phyloP scores from a whole-genome alignment of 2,329 filamentous ascomycete species.

The Colletotrichum euphorbiae region DNA sequence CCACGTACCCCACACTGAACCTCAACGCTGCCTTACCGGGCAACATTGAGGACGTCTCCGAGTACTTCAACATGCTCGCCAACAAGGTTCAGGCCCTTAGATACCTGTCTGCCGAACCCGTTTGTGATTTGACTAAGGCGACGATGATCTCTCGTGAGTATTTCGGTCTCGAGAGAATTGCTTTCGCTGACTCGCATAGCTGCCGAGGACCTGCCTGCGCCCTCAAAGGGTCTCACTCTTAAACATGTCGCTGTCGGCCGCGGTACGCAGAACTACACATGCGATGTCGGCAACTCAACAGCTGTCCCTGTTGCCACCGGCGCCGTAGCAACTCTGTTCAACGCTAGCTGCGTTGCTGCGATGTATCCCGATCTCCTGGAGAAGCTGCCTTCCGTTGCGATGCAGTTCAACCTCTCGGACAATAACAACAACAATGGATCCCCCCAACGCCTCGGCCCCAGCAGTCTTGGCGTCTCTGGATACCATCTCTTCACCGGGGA shows the following conservation, averaged over 20 bases:
- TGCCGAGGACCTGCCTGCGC: constrained; percentile 69
- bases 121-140: constrained; percentile 67
- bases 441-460: constrained; percentile 59
- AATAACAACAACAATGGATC: constrained; percentile 7
- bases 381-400: constrained; percentile 73
- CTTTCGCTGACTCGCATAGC: constrained; percentile 53
- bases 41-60: constrained; percentile 61
- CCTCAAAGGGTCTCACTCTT: constrained; percentile 70
- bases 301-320: constrained; percentile 74
- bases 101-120: constrained; percentile 53
- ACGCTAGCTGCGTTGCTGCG: constrained; percentile 83
- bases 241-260: constrained; percentile 87
- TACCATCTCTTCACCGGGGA: constrained; percentile 83
- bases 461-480: constrained; percentile 74
- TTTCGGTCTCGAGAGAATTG: background rate
- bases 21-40: constrained; percentile 48
- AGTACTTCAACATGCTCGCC: constrained; percentile 72
- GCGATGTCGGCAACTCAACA: constrained; percentile 69
- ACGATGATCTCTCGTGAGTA: constrained; percentile 61
- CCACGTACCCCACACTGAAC: constrained; percentile 59
- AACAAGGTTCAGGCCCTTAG: constrained; percentile 64
- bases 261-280: constrained; percentile 95
- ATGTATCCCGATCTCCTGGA: constrained; percentile 74
- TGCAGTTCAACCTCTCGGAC: constrained; percentile 69
- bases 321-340: constrained; percentile 87